Evolutionary conservation across 345 rosid species (phyloP).

Genomic region (Moricandia arvensis): DNA sequence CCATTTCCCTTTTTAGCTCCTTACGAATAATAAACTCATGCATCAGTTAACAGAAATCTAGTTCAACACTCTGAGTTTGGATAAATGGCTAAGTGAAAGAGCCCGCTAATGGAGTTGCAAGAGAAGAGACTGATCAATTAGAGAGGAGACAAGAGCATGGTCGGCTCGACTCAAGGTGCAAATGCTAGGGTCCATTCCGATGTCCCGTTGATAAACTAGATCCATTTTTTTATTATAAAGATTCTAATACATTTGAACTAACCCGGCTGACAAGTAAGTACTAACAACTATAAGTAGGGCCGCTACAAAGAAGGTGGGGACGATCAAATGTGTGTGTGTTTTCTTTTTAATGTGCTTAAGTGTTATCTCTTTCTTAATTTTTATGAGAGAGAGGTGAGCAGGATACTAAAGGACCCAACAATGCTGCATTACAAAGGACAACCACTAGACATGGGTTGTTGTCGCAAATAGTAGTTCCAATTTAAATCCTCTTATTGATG

Average conservation of each 20-base stretch:
- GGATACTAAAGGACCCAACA: slow-evolving; percentile 32
- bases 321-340: slow-evolving; percentile 21
- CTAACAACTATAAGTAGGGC: slow-evolving; percentile 21
- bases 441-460: slow-evolving; percentile 27
- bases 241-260: slow-evolving; percentile 8
- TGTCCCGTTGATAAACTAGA: background rate
- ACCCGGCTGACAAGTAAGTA: slow-evolving; percentile 5
- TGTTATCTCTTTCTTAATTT: slow-evolving; percentile 20
- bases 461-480: slow-evolving; percentile 35
- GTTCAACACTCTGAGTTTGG: background rate
- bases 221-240: background rate
- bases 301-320: slow-evolving; percentile 20
- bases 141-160: slow-evolving; percentile 3
- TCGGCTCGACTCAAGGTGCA: slow-evolving; percentile 3
- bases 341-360: background rate
- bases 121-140: background rate
- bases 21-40: background rate
- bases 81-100: too few species aligned
- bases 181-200: slow-evolving; percentile 9
- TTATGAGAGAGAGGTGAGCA: slow-evolving; percentile 1
- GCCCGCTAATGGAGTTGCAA: too few species aligned
- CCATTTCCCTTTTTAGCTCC: background rate
- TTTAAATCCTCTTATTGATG: slow-evolving; percentile 23
- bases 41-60: background rate
- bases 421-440: slow-evolving; percentile 24